Evolutionary conservation across 169 alveolate species (phyloP), one percentile per base, ranked within the genome.

Genomic region (Plasmodium chabaudi): DNA sequence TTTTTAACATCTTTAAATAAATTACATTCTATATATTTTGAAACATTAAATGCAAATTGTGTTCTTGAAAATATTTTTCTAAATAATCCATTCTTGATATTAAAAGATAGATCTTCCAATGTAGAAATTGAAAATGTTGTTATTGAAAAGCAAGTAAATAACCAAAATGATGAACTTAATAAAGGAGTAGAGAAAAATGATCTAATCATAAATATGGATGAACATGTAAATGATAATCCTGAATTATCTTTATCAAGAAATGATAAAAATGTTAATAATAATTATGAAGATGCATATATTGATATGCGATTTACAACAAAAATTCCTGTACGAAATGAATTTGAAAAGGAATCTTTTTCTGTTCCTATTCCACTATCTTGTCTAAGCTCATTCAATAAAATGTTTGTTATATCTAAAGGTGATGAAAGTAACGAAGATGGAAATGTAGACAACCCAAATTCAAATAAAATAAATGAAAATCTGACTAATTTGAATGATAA

Each of bases 1-100:
- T 82, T 82, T 23, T 12, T 82, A 15, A 12, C 55, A 67, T 59
- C 79, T 9, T 39, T 82, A 17, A 82, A 82, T 53, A 82, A 82
- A 70, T 21, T 82, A 12, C 73, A 82, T 47, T 51, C 13, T 17
- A 47, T 82, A 27, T 82, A 67, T 59, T 42, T 82, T n/a, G 90
- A 82, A 42, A 67, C 7, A 15, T 17, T 82, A 10, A 15, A 21
- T 17, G 53, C 34, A 27, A 47, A 47, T 25, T 67, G 39, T 47
- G 15, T 4, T 0, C 34, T 65, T 3, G 21, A 15, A 13, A 47
- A 82, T 13, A 12, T 59, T 6, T 34, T 82, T 67, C 27, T 82
- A 39, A 61, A 46, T 25, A 67, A 17, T 47, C 90, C 90, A 21
- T 82, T 82, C n/a, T 47, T 82, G 34, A 25, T 82, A n/a, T 23